Evolutionary conservation across 2,329 filamentous ascomycete genomes (phyloP).

Genomic region (Daldinia sp.): DNA sequence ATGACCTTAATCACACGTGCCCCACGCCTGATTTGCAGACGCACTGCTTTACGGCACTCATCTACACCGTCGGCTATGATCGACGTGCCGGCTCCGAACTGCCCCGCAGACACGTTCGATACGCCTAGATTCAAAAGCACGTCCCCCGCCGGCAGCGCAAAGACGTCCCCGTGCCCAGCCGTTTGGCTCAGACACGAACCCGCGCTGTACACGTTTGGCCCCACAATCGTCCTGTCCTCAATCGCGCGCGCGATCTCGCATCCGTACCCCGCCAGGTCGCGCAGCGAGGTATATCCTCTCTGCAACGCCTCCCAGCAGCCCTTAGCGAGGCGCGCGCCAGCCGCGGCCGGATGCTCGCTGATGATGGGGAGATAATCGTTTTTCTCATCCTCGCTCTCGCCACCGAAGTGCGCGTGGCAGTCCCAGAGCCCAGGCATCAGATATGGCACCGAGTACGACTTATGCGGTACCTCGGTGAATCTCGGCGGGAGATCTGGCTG

Average conservation of each 20-base stretch:
- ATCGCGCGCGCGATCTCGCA: slow-evolving; percentile 47
- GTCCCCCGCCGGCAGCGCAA: slow-evolving; percentile 47
- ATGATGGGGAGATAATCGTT: slow-evolving; percentile 34
- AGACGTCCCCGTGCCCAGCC: slow-evolving; percentile 49
- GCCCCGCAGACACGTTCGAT: slow-evolving; percentile 42
- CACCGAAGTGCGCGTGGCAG: slow-evolving; percentile 47
- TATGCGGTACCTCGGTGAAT: slow-evolving; percentile 44
- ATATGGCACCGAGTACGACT: slow-evolving; percentile 42
- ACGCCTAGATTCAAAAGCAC: slow-evolving; percentile 49
- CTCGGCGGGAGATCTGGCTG: slow-evolving; percentile 41
- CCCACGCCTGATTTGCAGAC: slow-evolving; percentile 52
- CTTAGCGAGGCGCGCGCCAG: slow-evolving; percentile 47
- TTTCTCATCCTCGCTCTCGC: slow-evolving; percentile 32
- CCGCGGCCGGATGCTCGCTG: slow-evolving; percentile 44
- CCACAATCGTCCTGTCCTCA: slow-evolving; percentile 46
- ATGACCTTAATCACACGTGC: slow-evolving; percentile 53
- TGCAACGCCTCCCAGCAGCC: slow-evolving; percentile 51
- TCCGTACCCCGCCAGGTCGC: slow-evolving; percentile 48
- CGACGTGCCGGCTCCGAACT: slow-evolving; percentile 42
- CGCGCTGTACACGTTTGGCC: slow-evolving; percentile 47
- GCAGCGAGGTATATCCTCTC: slow-evolving; percentile 49
- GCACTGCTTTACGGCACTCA: slow-evolving; percentile 51
- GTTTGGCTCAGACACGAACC: slow-evolving; percentile 49
- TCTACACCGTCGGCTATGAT: slow-evolving; percentile 52
- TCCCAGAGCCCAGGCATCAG: slow-evolving; percentile 51